Conservation (phyloP, 2,329 filamentous ascomycete species). For the Cladosporium sp. region DNA sequence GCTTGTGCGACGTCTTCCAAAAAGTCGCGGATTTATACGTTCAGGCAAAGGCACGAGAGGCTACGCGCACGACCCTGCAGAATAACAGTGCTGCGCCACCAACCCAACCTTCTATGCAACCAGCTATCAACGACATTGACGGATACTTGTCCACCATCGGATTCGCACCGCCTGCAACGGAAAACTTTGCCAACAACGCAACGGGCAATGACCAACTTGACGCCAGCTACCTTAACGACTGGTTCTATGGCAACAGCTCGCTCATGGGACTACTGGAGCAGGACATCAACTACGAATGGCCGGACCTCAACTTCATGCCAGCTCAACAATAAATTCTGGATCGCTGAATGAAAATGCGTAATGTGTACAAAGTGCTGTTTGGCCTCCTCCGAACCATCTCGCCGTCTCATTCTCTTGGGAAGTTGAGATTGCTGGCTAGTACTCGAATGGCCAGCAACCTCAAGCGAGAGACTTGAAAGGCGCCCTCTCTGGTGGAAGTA, state of each 20-base stretch:
- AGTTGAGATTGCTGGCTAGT: background rate
- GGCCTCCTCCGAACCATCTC: background rate
- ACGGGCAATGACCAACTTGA: constrained; percentile 9
- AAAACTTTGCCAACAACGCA: background rate
- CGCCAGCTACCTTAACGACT: constrained; percentile 21
- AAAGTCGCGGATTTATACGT: constrained; percentile 28
- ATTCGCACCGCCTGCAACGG: constrained; percentile 20
- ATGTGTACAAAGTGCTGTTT: background rate
- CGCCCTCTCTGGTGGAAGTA: background rate
- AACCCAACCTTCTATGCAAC: constrained; percentile 16
- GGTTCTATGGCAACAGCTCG: constrained; percentile 22
- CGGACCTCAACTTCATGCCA: constrained; percentile 8
- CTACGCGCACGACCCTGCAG: background rate
- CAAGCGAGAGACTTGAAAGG: background rate
- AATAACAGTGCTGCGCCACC: background rate
- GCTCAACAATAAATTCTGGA: background rate
- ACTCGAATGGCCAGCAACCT: background rate
- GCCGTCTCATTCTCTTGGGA: background rate
- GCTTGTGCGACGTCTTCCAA: constrained; percentile 27
- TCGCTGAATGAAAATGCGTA: background rate
- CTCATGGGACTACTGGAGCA: constrained; percentile 23
- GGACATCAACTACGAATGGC: constrained; percentile 10
- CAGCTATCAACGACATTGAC: constrained; percentile 23
- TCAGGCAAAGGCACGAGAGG: constrained; percentile 20
- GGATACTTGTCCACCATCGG: constrained; percentile 22